phyloP scores from a whole-genome alignment of 2,329 filamentous ascomycete genomes.

The Paecilomyces sp. region DNA sequence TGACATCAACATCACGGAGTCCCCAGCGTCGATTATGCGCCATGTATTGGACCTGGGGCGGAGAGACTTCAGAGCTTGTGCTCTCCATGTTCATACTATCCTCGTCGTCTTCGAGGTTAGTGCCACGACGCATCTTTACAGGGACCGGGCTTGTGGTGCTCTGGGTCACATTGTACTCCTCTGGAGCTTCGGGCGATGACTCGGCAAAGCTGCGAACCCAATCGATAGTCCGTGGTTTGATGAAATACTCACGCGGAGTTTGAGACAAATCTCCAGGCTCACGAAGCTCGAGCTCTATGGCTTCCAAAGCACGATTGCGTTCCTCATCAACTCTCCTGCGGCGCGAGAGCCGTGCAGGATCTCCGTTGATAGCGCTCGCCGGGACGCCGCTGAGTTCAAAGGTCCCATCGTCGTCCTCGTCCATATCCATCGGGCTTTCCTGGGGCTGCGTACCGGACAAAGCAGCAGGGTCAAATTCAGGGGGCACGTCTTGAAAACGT shows the following conservation, averaged over 20 bases:
- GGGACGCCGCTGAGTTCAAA: not conserved
- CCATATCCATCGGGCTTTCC: not conserved
- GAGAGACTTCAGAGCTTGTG: not conserved
- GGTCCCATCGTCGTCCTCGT: not conserved
- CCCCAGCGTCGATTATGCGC: not conserved
- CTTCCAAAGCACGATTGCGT: not conserved
- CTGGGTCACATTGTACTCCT: not conserved
- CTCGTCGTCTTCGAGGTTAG: not conserved
- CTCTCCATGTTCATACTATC: not conserved
- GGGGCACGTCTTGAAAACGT: not conserved
- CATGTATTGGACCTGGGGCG: not conserved
- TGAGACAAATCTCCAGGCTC: not conserved
- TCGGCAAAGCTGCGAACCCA: not conserved
- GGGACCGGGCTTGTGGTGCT: not conserved
- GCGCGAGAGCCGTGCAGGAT: not conserved
- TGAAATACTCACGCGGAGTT: not conserved
- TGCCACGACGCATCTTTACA: not conserved
- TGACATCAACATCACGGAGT: not conserved
- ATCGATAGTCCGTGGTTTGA: not conserved
- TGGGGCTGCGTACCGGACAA: too few relatives aligned
- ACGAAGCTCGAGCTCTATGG: not conserved
- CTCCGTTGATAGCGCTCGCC: not conserved
- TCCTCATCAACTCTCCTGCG: not conserved
- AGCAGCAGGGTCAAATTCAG: not conserved
- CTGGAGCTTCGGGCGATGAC: not conserved